Conservation (phyloP, 495 filamentous ascomycete genomes). For the Podospora didyma region DNA sequence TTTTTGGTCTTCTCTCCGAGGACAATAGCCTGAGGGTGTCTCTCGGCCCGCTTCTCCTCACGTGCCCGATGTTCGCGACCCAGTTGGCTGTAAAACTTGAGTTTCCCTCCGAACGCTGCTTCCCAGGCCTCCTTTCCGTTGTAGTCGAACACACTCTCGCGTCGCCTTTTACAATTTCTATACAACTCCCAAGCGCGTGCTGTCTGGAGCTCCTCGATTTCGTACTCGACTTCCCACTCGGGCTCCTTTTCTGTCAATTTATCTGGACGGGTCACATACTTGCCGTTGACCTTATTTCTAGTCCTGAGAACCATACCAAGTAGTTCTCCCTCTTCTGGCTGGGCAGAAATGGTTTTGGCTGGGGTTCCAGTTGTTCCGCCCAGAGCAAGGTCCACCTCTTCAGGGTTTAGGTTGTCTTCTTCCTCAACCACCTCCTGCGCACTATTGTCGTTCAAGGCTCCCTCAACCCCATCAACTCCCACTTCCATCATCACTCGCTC, state of each 20-base stretch:
- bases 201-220: conserved; percentile 51
- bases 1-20: too few relatives aligned
- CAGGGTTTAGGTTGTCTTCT: conserved; percentile 37
- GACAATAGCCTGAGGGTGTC: too few relatives aligned
- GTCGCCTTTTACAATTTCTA: conserved; percentile 45
- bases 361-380: too few relatives aligned
- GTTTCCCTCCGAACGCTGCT: too few relatives aligned
- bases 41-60: too few relatives aligned
- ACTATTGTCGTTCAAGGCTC: conserved; percentile 10
- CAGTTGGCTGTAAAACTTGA: too few relatives aligned
- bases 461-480: background rate
- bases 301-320: conserved; percentile 62
- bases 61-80: too few relatives aligned
- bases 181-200: conserved; percentile 47
- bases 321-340: background rate
- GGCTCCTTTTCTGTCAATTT: conserved; percentile 46
- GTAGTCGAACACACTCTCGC: conserved; percentile 34
- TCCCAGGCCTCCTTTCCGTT: too few relatives aligned
- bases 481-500: conserved; percentile 59
- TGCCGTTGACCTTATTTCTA: conserved; percentile 68
- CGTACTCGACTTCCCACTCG: conserved; percentile 74
- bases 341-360: too few relatives aligned
- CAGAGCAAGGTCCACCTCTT: too few relatives aligned
- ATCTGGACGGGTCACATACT: conserved; percentile 56
- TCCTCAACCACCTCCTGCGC: conserved; percentile 39